These are phyloP conservation scores for Amanita pseudoporphyria DNA, from an alignment of 768 basidiomycete genomes.

Conservation along the genomic window DNA sequence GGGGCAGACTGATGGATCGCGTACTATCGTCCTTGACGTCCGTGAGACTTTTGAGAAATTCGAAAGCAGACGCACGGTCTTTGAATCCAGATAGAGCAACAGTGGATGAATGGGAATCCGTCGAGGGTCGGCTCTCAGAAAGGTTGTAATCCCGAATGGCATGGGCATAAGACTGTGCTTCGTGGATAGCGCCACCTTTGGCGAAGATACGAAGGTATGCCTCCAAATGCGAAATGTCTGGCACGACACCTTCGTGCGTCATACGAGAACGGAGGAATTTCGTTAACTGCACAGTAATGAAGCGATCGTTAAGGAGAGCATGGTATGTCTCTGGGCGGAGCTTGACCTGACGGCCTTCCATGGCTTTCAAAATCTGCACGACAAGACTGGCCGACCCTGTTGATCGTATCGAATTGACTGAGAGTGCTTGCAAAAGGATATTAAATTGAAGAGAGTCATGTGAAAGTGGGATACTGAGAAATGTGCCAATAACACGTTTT, in stretches of 20 bases:
- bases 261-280: constrained; percentile 35
- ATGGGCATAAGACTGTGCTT: constrained; percentile 29
- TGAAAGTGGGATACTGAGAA: constrained; percentile 26
- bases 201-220: constrained; percentile 38
- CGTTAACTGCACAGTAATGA: constrained; percentile 40
- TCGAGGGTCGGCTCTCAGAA: background rate
- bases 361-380: constrained; percentile 31
- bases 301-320: constrained; percentile 37
- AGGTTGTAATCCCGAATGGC: constrained; percentile 19
- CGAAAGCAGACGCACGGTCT: constrained; percentile 35
- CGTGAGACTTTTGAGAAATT: constrained; percentile 31
- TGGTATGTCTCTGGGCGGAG: constrained; percentile 34
- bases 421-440: constrained; percentile 40
- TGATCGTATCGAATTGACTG: constrained; percentile 29
- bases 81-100: constrained; percentile 31
- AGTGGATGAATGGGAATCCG: constrained; percentile 29
- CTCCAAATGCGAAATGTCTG: constrained; percentile 35
- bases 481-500: constrained; percentile 31
- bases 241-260: constrained; percentile 28
- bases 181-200: constrained; percentile 31
- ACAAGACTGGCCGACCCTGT: constrained; percentile 28
- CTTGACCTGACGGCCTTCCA: constrained; percentile 34
- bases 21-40: background rate
- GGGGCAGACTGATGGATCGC: background rate
- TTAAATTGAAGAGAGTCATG: constrained; percentile 34